phyloP scores from a whole-genome alignment of 768 basidiomycete species.

The Termitomyces sp. region DNA sequence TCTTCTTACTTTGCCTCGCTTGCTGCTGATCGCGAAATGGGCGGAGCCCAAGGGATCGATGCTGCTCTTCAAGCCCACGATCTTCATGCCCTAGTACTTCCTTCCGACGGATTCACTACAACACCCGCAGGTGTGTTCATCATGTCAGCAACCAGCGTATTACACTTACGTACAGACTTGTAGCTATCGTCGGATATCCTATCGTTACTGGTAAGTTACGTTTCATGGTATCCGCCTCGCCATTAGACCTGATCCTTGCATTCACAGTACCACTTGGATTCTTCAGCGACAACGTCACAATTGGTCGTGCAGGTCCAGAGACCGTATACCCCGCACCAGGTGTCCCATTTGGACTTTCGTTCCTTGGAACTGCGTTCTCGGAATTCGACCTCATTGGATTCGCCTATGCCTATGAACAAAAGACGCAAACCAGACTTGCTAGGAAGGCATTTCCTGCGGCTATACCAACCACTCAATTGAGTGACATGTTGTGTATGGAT shows the following conservation, averaged over 20 bases:
- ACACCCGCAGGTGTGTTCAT: slow-evolving; percentile 28
- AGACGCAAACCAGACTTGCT: slow-evolving; percentile 44
- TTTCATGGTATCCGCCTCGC: background rate
- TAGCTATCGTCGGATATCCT: slow-evolving; percentile 60
- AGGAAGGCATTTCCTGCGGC: slow-evolving; percentile 46
- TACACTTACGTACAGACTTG: background rate
- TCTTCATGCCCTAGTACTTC: slow-evolving; percentile 49
- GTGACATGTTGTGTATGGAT: slow-evolving; percentile 21
- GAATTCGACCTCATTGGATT: slow-evolving; percentile 52
- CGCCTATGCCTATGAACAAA: slow-evolving; percentile 63
- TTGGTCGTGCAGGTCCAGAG: slow-evolving; percentile 30
- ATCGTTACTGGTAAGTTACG: slow-evolving; percentile 48
- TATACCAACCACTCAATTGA: slow-evolving; percentile 47
- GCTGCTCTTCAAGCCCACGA: slow-evolving; percentile 37
- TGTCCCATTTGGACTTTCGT: slow-evolving; percentile 57
- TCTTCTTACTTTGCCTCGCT: slow-evolving; percentile 39
- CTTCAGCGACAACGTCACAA: slow-evolving; percentile 40
- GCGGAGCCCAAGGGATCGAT: slow-evolving; percentile 49
- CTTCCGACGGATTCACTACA: slow-evolving; percentile 33
- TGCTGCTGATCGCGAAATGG: slow-evolving; percentile 38
- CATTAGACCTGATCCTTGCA: background rate
- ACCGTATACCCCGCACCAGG: slow-evolving; percentile 48
- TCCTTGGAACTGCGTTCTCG: slow-evolving; percentile 56
- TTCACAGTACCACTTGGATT: slow-evolving; percentile 55
- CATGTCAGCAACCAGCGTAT: background rate